Base-by-base conservation (phyloP, 2,329 filamentous ascomycete species). In the Talaromyces piceae region DNA sequence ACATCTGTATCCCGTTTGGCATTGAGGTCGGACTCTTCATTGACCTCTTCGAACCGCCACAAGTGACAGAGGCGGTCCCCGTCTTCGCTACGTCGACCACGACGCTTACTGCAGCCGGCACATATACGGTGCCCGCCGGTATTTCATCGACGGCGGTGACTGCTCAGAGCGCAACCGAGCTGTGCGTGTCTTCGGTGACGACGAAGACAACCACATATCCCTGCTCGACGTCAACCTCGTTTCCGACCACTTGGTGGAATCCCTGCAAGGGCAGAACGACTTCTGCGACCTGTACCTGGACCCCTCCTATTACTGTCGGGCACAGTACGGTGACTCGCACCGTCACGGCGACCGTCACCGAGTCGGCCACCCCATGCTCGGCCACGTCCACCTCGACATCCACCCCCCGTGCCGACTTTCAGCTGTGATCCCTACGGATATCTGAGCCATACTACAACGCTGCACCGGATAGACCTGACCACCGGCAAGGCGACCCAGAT, bases 351-450 rank as follows among this genome's bases (percentile, higher is more conserved):
- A 43, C 27, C 12, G 27, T 28, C 8, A 28, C 27, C 12, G 5
- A 7, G 8, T n/a, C 33, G 5, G 13, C 20, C 9, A 33, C 28
- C 3, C 27, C 31, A 28, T 33, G 27, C 6, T 16, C 45, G 9
- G 7, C 28, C 8, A 30, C 25, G 2, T 31, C 45, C 31, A 25
- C 45, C 3, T 20, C 26, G 5, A 27, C 39, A 12, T 4, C 22
- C 2, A 45, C 43, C 18, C 45, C 45, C 20, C 7, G 27, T 12
- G n/a, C 28, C 45, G 22, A 47, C 45, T 33, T 12, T 47, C 27
- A 37, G 45, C 18, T 47, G 45, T 23, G 45, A 47, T 28, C 45
- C 45, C 25, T 47, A 37, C 28, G 45, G 45, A 18, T 47, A 47
- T 16, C 28, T 47, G 27, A 33, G 31, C n/a, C 45, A 47, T 33